Evolutionary conservation across 108 stramenopile species (phyloP).

Genomic region (Skeletonema menzelii): DNA sequence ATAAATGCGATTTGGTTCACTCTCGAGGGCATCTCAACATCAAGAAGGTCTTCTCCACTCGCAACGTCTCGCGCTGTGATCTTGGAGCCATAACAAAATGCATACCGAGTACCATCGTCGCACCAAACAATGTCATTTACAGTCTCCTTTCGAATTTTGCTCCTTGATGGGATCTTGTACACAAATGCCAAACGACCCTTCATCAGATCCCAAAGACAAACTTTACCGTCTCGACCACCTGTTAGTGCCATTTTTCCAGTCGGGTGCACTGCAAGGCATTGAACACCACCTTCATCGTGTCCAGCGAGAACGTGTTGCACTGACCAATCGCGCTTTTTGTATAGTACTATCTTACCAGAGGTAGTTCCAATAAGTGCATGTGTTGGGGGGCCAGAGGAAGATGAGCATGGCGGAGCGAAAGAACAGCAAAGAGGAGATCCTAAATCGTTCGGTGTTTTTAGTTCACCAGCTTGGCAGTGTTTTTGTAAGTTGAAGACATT

Average conservation of each 20-base stretch:
- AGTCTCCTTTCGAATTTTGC: slow-evolving; percentile 42
- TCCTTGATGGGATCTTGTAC: slow-evolving; percentile 51
- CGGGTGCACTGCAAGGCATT: slow-evolving; percentile 78
- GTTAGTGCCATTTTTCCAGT: slow-evolving; percentile 81
- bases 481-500: slow-evolving; percentile 42
- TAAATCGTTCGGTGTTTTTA: slow-evolving; percentile 74
- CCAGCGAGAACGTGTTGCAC: slow-evolving; percentile 84
- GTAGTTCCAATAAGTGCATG: slow-evolving; percentile 82
- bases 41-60: slow-evolving; percentile 74
- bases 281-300: slow-evolving; percentile 73
- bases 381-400: slow-evolving; percentile 40
- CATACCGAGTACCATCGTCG: slow-evolving; percentile 73
- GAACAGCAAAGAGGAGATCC: slow-evolving; percentile 78
- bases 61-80: slow-evolving; percentile 80
- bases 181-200: slow-evolving; percentile 83
- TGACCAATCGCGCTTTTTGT: slow-evolving; percentile 84
- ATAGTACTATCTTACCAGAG: slow-evolving; percentile 78
- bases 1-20: slow-evolving; percentile 81
- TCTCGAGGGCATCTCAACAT: slow-evolving; percentile 69
- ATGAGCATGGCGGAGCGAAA: slow-evolving; percentile 69
- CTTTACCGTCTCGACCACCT: slow-evolving; percentile 78
- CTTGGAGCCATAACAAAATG: slow-evolving; percentile 65
- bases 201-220: slow-evolving; percentile 89
- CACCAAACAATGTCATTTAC: slow-evolving; percentile 72
- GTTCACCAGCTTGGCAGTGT: slow-evolving; percentile 62